These are phyloP conservation scores for Trichaptum fuscoviolaceum DNA, from an alignment of 768 basidiomycete genomes.

Conservation along the genomic window DNA sequence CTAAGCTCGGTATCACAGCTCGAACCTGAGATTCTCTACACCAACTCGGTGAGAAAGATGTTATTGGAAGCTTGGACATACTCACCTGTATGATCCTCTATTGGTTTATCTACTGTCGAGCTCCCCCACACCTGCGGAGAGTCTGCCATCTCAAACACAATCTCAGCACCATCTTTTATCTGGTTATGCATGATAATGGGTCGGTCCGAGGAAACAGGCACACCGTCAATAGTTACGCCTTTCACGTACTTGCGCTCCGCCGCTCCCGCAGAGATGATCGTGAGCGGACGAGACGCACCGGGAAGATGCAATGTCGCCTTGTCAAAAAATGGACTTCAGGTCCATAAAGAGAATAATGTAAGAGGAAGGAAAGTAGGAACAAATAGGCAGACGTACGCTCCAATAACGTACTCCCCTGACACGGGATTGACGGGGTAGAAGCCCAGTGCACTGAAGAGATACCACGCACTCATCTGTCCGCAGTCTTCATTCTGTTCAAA, in stretches of 20 bases:
- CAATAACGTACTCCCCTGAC: conserved; percentile 69
- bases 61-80: background rate
- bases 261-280: conserved; percentile 54
- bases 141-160: conserved; percentile 64
- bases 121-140: conserved; percentile 39
- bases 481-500: conserved; percentile 73
- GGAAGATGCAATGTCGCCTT: conserved; percentile 53
- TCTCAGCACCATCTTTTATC: conserved; percentile 48
- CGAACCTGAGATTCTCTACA: too few relatives aligned
- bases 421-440: conserved; percentile 85
- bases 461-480: conserved; percentile 91
- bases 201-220: conserved; percentile 19
- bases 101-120: background rate
- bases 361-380: background rate
- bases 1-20: too few relatives aligned
- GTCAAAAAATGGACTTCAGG: conserved; percentile 46
- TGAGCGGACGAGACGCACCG: conserved; percentile 31
- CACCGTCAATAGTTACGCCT: conserved; percentile 53
- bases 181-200: conserved; percentile 60
- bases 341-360: too few relatives aligned
- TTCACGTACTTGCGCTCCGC: conserved; percentile 55
- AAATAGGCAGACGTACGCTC: conserved; percentile 43
- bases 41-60: too few relatives aligned
- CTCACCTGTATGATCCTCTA: background rate
- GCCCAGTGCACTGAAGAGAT: conserved; percentile 74